These are phyloP conservation scores for Suillus tomentosus DNA, from an alignment of 768 basidiomycete species.

Conservation along the genomic window DNA sequence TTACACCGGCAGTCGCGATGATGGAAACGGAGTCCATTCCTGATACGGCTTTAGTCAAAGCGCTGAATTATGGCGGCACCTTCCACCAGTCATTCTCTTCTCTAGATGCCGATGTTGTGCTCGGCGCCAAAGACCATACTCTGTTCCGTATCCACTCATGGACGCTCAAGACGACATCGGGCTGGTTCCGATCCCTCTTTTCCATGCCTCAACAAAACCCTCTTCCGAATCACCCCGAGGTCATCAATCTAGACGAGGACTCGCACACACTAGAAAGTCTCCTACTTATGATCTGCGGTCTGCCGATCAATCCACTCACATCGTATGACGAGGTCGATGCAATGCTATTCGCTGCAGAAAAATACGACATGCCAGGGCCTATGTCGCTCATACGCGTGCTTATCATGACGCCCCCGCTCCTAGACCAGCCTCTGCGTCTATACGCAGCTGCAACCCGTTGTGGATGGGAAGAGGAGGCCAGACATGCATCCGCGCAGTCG, in stretches of 20 bases:
- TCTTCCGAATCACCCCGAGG: conserved; percentile 27
- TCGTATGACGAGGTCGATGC: conserved; percentile 57
- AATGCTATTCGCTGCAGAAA: conserved; percentile 64
- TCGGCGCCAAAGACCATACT: conserved; percentile 52
- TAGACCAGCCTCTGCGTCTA: conserved; percentile 51
- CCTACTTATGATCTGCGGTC: conserved; percentile 63
- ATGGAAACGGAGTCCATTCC: not conserved
- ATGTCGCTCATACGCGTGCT: conserved; percentile 59
- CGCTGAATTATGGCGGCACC: too few species aligned
- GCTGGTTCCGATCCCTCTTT: conserved; percentile 66
- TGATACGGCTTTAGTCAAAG: not conserved
- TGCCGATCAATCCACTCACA: conserved; percentile 49
- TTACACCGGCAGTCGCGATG: conserved; percentile 15
- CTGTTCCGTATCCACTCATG: conserved; percentile 61
- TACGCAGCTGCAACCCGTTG: conserved; percentile 59
- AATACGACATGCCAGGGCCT: conserved; percentile 72
- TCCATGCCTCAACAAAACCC: conserved; percentile 47
- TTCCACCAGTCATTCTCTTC: conserved; percentile 53
- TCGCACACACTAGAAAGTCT: conserved; percentile 53
- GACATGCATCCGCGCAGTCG: conserved; percentile 54
- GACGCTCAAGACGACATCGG: conserved; percentile 65
- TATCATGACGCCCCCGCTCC: conserved; percentile 52
- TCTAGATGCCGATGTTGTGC: conserved; percentile 56
- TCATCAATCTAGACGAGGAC: conserved; percentile 61
- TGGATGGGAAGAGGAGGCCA: conserved; percentile 59